Base-by-base conservation (phyloP, 78 protist species). In the Guillardia theta region DNA sequence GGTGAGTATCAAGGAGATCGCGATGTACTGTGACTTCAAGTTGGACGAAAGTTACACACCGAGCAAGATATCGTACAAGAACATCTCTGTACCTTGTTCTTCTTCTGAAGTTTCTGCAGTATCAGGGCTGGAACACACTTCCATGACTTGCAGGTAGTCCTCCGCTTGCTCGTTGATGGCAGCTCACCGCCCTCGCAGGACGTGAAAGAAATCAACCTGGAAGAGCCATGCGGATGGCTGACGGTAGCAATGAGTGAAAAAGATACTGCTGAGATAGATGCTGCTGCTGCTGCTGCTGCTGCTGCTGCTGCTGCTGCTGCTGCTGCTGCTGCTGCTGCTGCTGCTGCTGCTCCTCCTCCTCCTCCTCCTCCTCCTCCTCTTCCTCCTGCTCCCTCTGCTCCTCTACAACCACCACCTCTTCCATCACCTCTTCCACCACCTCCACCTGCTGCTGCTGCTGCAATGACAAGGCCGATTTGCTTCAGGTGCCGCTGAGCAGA, bases 31-130 rank as follows among this genome's bases (percentile, higher is more conserved):
- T 27, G 96, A 96, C 47, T 94, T 44, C 95, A 88, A 62, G 64
- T 76, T 21, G 2, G 98, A 97, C 58, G 98, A 97, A 93, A 94
- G 95, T 83, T 97, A 97, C 93, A 97, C 98, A 1, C 98, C 98
- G 50, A 6, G 47, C 36, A 95, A 93, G 94, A 30, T 97, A 39
- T 53, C 94, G 39, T 58, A n/a, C n/a, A n/a, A n/a, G 58, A 19
- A 15, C 30, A 50, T 10, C 39, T 27, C 39, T 58, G 70, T 58
- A 24, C 70, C 27, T 24, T 30, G 39, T 1, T 9, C 70, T 58
- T 3, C 27, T 58, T 24, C 21, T 24, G 70, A 6, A 58, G 70
- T 58, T 24, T 58, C 2, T 58, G 70, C 70, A 58, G 70, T 0
- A 44, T 97, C 15, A 76, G 94, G 1, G 92, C 90, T 0, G 97